Evolutionary conservation across 78 protist species (phyloP).

Genomic region (Dictyostelium purpureum): DNA sequence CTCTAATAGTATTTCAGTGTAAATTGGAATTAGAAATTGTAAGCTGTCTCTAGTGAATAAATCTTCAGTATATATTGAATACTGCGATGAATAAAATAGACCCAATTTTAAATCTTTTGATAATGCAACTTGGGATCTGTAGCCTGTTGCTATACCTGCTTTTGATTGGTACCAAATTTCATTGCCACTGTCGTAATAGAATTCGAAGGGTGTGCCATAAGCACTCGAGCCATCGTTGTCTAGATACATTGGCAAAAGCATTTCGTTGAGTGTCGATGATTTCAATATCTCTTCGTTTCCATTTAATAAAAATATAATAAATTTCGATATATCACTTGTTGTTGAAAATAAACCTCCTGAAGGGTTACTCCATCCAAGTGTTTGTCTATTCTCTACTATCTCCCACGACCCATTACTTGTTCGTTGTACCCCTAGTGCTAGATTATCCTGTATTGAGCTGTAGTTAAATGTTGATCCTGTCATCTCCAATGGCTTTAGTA

Average conservation of each 20-base stretch:
- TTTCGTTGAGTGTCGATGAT: slow-evolving; percentile 26
- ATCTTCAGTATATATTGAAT: not conserved
- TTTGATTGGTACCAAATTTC: slow-evolving; percentile 40
- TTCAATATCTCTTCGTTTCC: not conserved
- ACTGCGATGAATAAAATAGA: slow-evolving; percentile 9
- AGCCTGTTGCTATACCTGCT: slow-evolving; percentile 36
- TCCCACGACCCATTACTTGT: slow-evolving; percentile 5
- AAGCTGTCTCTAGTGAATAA: slow-evolving; percentile 17
- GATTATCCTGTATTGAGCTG: not conserved
- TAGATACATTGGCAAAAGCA: not conserved
- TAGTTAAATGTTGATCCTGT: slow-evolving; percentile 9
- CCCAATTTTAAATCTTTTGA: slow-evolving; percentile 18
- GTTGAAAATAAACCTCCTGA: slow-evolving; percentile 59
- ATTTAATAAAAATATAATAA: slow-evolving; percentile 19
- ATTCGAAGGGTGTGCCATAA: slow-evolving; percentile 74
- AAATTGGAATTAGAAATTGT: slow-evolving; percentile 29
- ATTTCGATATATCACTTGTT: slow-evolving; percentile 30
- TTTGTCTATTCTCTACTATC: not conserved
- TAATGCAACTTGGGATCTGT: slow-evolving; percentile 39
- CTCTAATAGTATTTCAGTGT: not conserved
- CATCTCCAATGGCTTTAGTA: slow-evolving; percentile 53
- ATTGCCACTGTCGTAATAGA: slow-evolving; percentile 3
- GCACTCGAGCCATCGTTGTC: slow-evolving; percentile 21
- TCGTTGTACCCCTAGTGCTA: slow-evolving; percentile 14
- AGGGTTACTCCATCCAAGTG: slow-evolving; percentile 56